phyloP scores from a whole-genome alignment of 345 rosid species.

The Eutrema japonicum region DNA sequence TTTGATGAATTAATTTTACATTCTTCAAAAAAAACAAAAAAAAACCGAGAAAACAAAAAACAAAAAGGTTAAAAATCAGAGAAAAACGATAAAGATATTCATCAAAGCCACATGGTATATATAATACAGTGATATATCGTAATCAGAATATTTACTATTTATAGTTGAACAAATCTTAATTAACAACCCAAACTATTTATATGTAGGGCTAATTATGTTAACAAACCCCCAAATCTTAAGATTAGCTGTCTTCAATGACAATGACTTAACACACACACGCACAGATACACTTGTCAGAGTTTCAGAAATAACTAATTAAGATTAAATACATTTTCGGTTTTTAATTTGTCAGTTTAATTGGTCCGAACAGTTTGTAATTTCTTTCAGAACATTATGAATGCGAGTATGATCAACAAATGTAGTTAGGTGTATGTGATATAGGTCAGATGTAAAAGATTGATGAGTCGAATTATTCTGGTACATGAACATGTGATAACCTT shows the following conservation, averaged over 20 bases:
- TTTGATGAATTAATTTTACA: no score
- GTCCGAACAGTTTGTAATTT: background rate
- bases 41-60: background rate
- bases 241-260: conserved; percentile 16
- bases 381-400: no score
- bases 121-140: background rate
- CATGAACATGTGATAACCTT: conserved; percentile 11
- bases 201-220: background rate
- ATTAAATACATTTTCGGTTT: background rate
- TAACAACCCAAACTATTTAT: background rate
- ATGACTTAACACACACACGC: conserved; percentile 7
- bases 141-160: background rate
- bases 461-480: conserved; percentile 1
- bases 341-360: conserved; percentile 2
- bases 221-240: background rate
- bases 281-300: background rate
- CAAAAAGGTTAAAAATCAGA: background rate
- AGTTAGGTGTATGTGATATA: background rate
- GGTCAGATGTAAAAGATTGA: conserved; percentile 2
- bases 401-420: no score
- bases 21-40: no score
- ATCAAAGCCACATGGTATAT: background rate
- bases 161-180: conserved; percentile 16
- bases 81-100: background rate
- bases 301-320: background rate